Percentiles rank a stretch among this genome's conserved stretches.
phyloP scores from a whole-genome alignment of 257 asterid genomes.

The Orobanche coerulescens region DNA sequence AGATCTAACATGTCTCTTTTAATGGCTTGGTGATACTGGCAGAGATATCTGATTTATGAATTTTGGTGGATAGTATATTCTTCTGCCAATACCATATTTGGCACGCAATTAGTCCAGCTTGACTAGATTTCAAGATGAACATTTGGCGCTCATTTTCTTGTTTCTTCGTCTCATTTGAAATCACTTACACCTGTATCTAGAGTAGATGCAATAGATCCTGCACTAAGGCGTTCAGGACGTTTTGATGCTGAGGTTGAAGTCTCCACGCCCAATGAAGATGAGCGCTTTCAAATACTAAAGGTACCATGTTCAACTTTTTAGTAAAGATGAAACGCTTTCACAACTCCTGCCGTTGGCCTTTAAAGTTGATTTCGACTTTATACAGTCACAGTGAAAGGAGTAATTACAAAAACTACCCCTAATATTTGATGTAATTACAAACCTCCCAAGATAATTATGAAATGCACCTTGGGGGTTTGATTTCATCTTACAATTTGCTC shows the following conservation, averaged over 20 bases:
- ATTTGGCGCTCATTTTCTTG: neutral
- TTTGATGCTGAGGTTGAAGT: slow-evolving; percentile 94
- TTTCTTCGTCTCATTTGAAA: neutral
- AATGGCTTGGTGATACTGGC: neutral
- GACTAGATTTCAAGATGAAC: neutral
- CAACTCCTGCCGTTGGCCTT: neutral
- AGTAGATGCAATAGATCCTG: slow-evolving; percentile 86
- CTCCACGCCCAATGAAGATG: slow-evolving; percentile 75
- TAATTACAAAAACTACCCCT: neutral
- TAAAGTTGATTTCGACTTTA: too few species aligned
- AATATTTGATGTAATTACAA: neutral
- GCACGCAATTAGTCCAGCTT: neutral
- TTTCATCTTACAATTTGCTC: neutral
- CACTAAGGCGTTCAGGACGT: slow-evolving; percentile 90
- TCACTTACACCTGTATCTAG: slow-evolving; percentile 33
- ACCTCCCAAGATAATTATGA: neutral
- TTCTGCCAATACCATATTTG: neutral
- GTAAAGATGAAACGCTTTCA: neutral
- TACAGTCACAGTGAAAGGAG: too few species aligned
- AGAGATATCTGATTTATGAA: neutral
- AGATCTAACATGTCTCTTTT: neutral
- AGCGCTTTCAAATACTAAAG: slow-evolving; percentile 76
- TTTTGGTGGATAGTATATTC: neutral
- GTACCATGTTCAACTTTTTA: slow-evolving; percentile 26
- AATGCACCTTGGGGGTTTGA: neutral